Conservation (phyloP, 257 asterid genomes). For the Thymus quinquecostatus region DNA sequence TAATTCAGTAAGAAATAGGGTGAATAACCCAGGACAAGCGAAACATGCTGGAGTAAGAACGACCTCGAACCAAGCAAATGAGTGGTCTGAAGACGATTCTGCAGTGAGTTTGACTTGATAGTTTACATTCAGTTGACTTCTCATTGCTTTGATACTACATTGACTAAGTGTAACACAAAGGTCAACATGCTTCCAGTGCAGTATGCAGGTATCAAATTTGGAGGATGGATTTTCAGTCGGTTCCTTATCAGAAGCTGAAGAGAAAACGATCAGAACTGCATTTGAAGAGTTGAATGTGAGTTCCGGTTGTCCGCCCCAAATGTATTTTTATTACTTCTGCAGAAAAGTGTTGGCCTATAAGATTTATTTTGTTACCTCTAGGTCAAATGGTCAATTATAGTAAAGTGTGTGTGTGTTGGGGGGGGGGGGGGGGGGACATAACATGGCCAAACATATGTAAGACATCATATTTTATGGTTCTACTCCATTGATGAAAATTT, state of each 20-base stretch:
- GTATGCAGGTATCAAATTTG: constrained; percentile 58
- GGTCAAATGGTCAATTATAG: background rate
- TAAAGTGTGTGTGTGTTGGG: background rate
- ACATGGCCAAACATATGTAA: constrained; percentile 44
- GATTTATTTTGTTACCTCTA: constrained; percentile 20
- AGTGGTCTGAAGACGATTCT: constrained; percentile 83
- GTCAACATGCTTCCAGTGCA: constrained; percentile 49
- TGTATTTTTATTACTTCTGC: background rate
- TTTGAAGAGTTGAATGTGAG: constrained; percentile 62
- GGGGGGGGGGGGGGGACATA: constrained; percentile 32
- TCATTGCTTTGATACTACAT: constrained; percentile 11
- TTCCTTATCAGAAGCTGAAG: constrained; percentile 85
- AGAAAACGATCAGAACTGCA: constrained; percentile 59
- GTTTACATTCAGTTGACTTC: constrained; percentile 8
- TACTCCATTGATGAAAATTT: background rate
- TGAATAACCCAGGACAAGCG: constrained; percentile 34
- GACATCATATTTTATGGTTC: constrained; percentile 26
- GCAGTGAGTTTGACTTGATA: constrained; percentile 58
- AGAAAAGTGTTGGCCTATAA: background rate
- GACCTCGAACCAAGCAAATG: constrained; percentile 42
- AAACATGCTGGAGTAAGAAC: constrained; percentile 37
- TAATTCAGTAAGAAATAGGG: constrained; percentile 41
- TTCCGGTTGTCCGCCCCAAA: constrained; percentile 4
- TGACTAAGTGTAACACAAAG: constrained; percentile 22
- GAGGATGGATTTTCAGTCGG: constrained; percentile 65